Percentiles rank a stretch among this genome's conserved stretches.
These are phyloP conservation scores for Henningerozyma blattae DNA, from an alignment of 805 yeast genomes.

Conservation along the genomic window DNA sequence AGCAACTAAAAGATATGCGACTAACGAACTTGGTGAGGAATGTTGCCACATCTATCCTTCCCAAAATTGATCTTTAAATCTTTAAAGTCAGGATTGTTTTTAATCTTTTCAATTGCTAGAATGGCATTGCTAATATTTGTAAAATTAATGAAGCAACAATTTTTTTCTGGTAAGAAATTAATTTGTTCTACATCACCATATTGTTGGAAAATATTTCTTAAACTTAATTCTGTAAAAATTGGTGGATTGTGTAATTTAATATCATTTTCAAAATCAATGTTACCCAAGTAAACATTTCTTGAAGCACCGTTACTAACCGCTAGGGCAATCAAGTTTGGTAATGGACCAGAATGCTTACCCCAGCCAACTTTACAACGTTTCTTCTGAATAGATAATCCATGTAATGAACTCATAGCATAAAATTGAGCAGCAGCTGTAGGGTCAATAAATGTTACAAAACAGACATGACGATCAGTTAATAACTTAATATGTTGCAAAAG, in stretches of 20 bases:
- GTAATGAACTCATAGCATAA: constrained; percentile 85
- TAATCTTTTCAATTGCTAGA: constrained; percentile 83
- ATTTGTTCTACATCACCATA: constrained; percentile 95
- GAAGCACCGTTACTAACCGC: constrained; percentile 93
- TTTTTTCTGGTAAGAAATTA: constrained; percentile 70
- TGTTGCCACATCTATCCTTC: constrained; percentile 89
- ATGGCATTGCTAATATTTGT: constrained; percentile 87
- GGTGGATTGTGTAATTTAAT: constrained; percentile 12
- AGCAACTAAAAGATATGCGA: no score
- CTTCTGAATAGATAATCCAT: constrained; percentile 77
- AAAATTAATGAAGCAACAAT: constrained; percentile 85
- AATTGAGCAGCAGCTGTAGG: constrained; percentile 97
- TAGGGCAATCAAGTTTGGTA: constrained; percentile 71
- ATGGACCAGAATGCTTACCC: constrained; percentile 95
- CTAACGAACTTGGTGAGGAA: constrained; percentile 55
- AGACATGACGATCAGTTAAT: constrained; percentile 75
- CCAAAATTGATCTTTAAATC: constrained; percentile 81
- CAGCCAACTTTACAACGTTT: constrained; percentile 88
- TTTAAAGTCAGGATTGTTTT: constrained; percentile 56
- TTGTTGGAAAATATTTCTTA: constrained; percentile 61
- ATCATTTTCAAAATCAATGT: constrained; percentile 32
- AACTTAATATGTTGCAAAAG: constrained; percentile 73
- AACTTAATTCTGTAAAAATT: constrained; percentile 40
- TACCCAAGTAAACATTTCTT: constrained; percentile 84
- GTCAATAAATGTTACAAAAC: constrained; percentile 90